Base-by-base conservation (phyloP, 2,329 filamentous ascomycete species). In the Monilinia vaccinii-corymbosi region DNA sequence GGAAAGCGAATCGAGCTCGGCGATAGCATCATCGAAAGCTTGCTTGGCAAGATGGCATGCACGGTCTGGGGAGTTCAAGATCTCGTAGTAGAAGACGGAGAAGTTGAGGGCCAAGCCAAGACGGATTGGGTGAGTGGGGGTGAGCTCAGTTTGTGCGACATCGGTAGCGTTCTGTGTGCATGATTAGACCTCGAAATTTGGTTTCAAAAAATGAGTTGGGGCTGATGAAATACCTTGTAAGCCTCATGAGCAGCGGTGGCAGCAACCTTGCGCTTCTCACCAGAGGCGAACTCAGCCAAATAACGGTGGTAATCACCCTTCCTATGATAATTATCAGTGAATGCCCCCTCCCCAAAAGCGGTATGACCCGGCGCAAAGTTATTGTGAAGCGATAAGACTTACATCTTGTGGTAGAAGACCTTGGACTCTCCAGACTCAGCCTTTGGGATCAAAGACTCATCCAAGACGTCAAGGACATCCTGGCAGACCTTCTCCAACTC, bases 321-420 rank as follows among this genome's bases (percentile, higher is more conserved):
- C 92, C 92, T 96, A 69, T 74, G 67, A 60, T 97, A 56, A 56
- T 36, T 21, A 45, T 61, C 57, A 67, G 63, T 45, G 21, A 28
- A 1, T 42, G 36, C 8, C 5, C 21, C 21, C 7, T 21, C 5
- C 11, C n/a, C n/a, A n/a, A n/a, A 58, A 59, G 40, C 61, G 36
- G 56, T 61, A 53, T 32, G 55, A 55, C 46, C 60, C 47, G 50
- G 36, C 36, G 36, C 48, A 62, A 42, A 56, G 52, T 28, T 32
- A 58, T 60, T n/a, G 14, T 47, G 25, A 16, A 31, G 40, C 60
- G 65, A 70, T 63, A 67, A 62, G 67, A 82, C n/a, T 31, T 77
- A 95, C 91, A 97, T 97, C 88, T 97, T 97, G 88, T 97, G 92
- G 82, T 97, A 97, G 81, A 97, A 97, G 71, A 97, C 93, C 86